Percentiles rank a stretch among this genome's conserved stretches.
phyloP scores from a whole-genome alignment of 257 asterid species.

The Gentiana macrophylla region DNA sequence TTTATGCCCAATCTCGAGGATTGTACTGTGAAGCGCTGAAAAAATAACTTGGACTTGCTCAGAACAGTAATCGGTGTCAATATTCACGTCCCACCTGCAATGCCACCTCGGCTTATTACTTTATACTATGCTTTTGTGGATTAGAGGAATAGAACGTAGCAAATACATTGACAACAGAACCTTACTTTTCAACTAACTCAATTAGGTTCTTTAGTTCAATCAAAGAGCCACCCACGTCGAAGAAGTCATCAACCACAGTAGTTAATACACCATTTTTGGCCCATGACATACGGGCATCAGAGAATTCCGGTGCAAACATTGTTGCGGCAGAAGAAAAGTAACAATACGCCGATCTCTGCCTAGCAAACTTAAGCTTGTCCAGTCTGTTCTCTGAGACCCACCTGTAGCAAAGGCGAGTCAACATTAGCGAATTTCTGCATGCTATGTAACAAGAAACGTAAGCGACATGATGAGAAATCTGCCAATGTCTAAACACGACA shows the following conservation, averaged over 20 bases:
- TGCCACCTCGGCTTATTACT: background rate
- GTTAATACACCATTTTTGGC: slow-evolving; percentile 80
- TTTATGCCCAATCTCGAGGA: slow-evolving; percentile 53
- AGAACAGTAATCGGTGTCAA: slow-evolving; percentile 42
- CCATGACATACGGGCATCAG: slow-evolving; percentile 88
- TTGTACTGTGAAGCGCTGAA: slow-evolving; percentile 55
- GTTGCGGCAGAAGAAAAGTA: slow-evolving; percentile 88
- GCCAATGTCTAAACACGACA: background rate
- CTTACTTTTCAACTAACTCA: slow-evolving; percentile 53
- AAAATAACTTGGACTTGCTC: slow-evolving; percentile 54
- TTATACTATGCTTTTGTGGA: too few species aligned
- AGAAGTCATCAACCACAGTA: slow-evolving; percentile 88
- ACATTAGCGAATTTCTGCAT: background rate
- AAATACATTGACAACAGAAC: slow-evolving; percentile 2
- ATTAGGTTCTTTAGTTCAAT: slow-evolving; percentile 64
- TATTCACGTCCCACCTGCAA: slow-evolving; percentile 70
- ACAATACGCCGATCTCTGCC: slow-evolving; percentile 74
- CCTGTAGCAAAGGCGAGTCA: slow-evolving; percentile 25
- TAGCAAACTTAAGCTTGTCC: slow-evolving; percentile 77
- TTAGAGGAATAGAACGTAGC: background rate
- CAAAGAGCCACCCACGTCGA: slow-evolving; percentile 73
- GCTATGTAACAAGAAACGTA: background rate
- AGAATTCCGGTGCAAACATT: slow-evolving; percentile 51
- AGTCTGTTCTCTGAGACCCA: slow-evolving; percentile 69
- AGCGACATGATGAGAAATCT: background rate